These are phyloP conservation scores for Vaccinium vitisidaea DNA, from an alignment of 148 eudicot genomes.

Conservation along the genomic window DNA sequence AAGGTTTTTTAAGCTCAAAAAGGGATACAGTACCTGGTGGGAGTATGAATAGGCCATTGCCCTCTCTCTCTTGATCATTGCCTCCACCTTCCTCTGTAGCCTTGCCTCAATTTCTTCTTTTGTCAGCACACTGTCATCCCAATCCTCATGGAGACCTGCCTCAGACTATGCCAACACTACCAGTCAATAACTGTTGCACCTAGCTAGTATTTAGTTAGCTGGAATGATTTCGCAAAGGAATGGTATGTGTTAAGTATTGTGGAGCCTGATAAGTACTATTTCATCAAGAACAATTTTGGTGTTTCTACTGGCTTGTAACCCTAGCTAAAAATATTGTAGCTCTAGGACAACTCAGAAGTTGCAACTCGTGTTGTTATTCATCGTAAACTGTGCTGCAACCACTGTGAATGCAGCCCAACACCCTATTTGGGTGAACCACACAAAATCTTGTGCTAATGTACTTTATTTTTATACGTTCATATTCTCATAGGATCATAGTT, in stretches of 20 bases:
- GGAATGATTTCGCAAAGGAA: no score
- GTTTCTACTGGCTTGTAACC: no score
- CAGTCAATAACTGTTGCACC: background rate
- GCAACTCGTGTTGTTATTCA: background rate
- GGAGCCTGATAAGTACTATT: background rate
- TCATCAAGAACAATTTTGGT: no score
- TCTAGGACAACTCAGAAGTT: background rate
- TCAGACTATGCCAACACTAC: constrained; percentile 31
- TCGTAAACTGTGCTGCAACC: background rate
- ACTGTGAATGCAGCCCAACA: background rate
- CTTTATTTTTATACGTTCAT: background rate
- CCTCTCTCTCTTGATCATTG: constrained; percentile 79
- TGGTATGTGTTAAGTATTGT: background rate
- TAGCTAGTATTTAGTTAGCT: background rate
- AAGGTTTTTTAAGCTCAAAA: background rate
- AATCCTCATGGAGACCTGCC: constrained; percentile 45
- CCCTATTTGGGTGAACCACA: background rate
- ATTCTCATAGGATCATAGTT: background rate
- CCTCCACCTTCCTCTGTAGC: constrained; percentile 70
- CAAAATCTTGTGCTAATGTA: background rate
- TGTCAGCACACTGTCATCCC: constrained; percentile 87
- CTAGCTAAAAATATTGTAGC: no score
- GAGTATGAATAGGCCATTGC: constrained; percentile 94
- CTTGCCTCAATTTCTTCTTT: constrained; percentile 82
- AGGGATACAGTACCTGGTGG: constrained; percentile 50